Evolutionary conservation across 768 basidiomycete genomes (phyloP).

Genomic region (Termitomyces sp.): DNA sequence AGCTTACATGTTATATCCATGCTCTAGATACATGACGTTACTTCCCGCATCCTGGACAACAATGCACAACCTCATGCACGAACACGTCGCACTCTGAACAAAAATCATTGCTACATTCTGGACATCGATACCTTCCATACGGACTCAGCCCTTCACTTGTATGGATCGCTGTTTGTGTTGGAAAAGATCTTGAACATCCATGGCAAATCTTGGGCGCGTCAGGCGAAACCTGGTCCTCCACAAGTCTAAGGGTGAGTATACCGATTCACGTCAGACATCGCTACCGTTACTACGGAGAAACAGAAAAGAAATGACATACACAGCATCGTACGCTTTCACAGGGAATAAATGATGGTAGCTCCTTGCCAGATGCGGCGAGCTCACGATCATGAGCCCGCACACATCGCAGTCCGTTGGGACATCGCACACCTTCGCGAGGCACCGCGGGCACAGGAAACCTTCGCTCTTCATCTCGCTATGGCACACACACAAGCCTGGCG

Average conservation of each 20-base stretch:
- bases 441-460: slow-evolving; percentile 94
- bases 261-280: background rate
- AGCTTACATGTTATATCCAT: background rate
- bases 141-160: slow-evolving; percentile 71
- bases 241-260: slow-evolving; percentile 26
- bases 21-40: slow-evolving; percentile 16
- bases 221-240: slow-evolving; percentile 29
- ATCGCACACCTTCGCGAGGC: slow-evolving; percentile 90
- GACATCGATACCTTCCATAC: slow-evolving; percentile 84
- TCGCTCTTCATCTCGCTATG: slow-evolving; percentile 90
- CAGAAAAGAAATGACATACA: slow-evolving; percentile 48
- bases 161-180: slow-evolving; percentile 33
- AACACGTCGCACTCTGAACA: slow-evolving; percentile 96
- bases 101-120: slow-evolving; percentile 81
- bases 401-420: slow-evolving; percentile 98
- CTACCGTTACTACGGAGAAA: slow-evolving; percentile 1
- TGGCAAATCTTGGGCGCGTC: slow-evolving; percentile 50
- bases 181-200: slow-evolving; percentile 76
- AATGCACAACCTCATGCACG: slow-evolving; percentile 92
- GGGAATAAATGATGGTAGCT: slow-evolving; percentile 97
- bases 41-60: slow-evolving; percentile 83
- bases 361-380: slow-evolving; percentile 92
- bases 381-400: slow-evolving; percentile 96
- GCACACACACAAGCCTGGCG: slow-evolving; percentile 85
- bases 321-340: slow-evolving; percentile 75